Evolutionary conservation across 1,284 basidiomycete species (phyloP), one percentile per base, ranked within the genome.

Genomic region (Microbotryomycetes sp.): DNA sequence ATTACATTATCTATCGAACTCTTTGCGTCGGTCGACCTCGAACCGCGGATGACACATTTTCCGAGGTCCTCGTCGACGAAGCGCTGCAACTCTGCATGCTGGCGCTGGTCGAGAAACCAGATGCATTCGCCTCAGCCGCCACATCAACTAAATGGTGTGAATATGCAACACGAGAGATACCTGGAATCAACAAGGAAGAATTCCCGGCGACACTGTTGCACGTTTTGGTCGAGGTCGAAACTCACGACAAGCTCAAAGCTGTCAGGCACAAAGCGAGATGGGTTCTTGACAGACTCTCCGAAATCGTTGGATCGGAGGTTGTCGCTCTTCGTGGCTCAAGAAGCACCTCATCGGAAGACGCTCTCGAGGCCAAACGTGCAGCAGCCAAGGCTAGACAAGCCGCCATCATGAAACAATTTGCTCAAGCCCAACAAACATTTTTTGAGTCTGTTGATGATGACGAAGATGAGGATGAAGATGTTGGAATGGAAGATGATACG

Each of bases 401-500:
- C 63, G 87, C 88, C 0, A 88, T 97, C 71, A 89, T 97, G 88
- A 83, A 85, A 68, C 85, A 92, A 76, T 96, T 96, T 83, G 91
- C 90, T 69, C 86, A 86, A 29, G 89, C 92, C 72, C 92, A 96
- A 72, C 86, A 85, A 30, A 86, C 83, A 64, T 93, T 96, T 72
- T 50, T 71, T 22, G 68, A 72, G 22, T 52, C 69, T 57, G 73
- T 73, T 62, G 69, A 73, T 47, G 76, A 76, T 28, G 75, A 75
- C 12, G 76, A 75, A 26, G 77, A 76, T 4, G 76, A 78, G 4
- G 77, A 85, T 66, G 87, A 86, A 64, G 86, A 86, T 22, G 84
- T 85, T 22, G 77, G 76, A 19, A 76, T 80, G 7, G 73, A 74
- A 1, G 75, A 74, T 0, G 80, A 81, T 23, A 15, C 51, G 4